Conservation (phyloP, 225 moss, liverwort and hornwort genomes). For the Asterella californica region DNA sequence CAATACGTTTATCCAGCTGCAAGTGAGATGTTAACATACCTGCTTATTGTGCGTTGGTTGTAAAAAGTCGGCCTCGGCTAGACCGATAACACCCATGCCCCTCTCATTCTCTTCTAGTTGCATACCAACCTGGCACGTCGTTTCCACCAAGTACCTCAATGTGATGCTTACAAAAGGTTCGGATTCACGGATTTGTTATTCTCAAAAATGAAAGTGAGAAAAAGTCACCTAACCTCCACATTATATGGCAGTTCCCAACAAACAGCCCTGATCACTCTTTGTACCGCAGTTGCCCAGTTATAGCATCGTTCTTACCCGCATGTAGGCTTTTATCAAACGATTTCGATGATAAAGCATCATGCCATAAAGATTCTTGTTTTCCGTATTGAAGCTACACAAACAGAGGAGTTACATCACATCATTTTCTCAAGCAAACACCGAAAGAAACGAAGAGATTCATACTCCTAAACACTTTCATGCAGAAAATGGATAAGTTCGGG, state of each 20-base stretch:
- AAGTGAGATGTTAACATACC: conserved; percentile 20
- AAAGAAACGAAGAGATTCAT: background rate
- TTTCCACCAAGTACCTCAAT: background rate
- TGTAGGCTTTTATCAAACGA: conserved; percentile 53
- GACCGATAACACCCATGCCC: conserved; percentile 52
- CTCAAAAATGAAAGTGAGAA: no score
- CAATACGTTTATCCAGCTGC: background rate
- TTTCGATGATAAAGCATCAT: conserved; percentile 61
- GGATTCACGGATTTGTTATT: background rate
- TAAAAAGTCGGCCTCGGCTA: conserved; percentile 54
- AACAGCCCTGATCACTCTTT: background rate
- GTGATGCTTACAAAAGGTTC: background rate
- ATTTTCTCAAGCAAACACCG: background rate
- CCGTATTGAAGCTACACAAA: conserved; percentile 51
- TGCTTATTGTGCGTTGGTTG: conserved; percentile 60
- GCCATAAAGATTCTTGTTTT: conserved; percentile 49
- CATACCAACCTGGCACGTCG: conserved; percentile 46
- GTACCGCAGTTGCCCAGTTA: background rate
- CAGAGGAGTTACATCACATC: background rate
- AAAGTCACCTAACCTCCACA: background rate
- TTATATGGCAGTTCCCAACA: background rate
- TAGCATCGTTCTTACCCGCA: conserved; percentile 38
- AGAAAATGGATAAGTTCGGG: no score
- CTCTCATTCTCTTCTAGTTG: conserved; percentile 56
- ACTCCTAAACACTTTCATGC: background rate